Evolutionary conservation across 148 eudicot species (phyloP).

Genomic region (Cornus florida): DNA sequence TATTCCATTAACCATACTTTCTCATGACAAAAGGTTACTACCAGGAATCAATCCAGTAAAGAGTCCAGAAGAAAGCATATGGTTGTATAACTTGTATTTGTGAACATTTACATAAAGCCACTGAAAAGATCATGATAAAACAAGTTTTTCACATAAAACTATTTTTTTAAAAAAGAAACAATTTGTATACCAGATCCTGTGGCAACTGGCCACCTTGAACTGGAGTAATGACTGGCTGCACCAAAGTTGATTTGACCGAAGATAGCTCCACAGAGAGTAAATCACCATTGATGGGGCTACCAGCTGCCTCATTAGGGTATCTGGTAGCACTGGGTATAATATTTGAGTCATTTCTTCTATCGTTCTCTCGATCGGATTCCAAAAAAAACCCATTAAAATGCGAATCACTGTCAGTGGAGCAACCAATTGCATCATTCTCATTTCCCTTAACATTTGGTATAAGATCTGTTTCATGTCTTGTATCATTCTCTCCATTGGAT

Average conservation of each 20-base stretch:
- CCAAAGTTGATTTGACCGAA: neutral
- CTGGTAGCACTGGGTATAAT: conserved; percentile 1
- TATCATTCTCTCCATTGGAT: conserved; percentile 8
- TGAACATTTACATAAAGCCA: too few relatives aligned
- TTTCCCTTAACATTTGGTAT: neutral
- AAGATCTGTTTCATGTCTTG: neutral
- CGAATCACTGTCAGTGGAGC: too few relatives aligned
- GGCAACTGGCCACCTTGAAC: conserved; percentile 13
- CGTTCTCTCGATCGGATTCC: too few relatives aligned
- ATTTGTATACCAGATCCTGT: conserved; percentile 25
- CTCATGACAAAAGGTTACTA: too few relatives aligned
- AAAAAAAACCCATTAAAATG: too few relatives aligned
- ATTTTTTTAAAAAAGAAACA: neutral
- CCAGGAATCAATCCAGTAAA: neutral
- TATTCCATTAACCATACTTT: neutral
- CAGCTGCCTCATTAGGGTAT: conserved; percentile 3
- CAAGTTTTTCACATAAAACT: neutral
- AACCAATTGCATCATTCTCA: too few relatives aligned
- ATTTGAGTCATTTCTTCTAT: too few relatives aligned
- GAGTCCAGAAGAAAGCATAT: neutral
- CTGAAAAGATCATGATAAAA: neutral
- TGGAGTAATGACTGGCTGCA: conserved; percentile 6
- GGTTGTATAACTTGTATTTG: neutral
- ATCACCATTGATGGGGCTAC: conserved; percentile 4
- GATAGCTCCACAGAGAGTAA: neutral